Conservation (phyloP, 768 basidiomycete genomes). For the Dacryopinax primogenitus region DNA sequence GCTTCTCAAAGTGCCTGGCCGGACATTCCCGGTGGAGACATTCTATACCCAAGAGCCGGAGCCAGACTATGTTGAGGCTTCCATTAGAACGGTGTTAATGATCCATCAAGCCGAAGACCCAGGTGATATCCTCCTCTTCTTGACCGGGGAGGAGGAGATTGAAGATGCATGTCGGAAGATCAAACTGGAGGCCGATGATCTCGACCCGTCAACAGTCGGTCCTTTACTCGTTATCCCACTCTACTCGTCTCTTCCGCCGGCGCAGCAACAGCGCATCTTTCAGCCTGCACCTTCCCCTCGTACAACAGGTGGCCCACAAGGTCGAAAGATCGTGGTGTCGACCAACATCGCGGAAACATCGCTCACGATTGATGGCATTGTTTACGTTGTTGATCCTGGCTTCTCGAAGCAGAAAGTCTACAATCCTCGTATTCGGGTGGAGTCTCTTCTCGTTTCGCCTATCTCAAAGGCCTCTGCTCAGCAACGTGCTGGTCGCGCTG, state of each 20-base stretch:
- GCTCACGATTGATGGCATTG: slow-evolving; percentile 94
- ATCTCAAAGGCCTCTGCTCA: slow-evolving; percentile 96
- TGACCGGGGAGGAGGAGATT: slow-evolving; percentile 97
- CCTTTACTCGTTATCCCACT: slow-evolving; percentile 83
- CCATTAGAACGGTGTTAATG: slow-evolving; percentile 91
- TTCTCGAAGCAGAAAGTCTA: slow-evolving; percentile 98
- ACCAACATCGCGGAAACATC: slow-evolving; percentile 98
- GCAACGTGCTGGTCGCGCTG: slow-evolving; percentile 91
- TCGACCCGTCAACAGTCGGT: slow-evolving; percentile 66
- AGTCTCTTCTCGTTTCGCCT: slow-evolving; percentile 81
- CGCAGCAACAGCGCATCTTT: slow-evolving; percentile 94
- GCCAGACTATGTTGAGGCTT: slow-evolving; percentile 92
- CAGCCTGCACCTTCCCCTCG: slow-evolving; percentile 65
- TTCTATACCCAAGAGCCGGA: slow-evolving; percentile 89
- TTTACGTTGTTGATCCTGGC: slow-evolving; percentile 97
- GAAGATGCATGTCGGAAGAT: slow-evolving; percentile 93
- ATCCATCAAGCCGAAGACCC: slow-evolving; percentile 91
- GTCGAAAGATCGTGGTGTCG: slow-evolving; percentile 86
- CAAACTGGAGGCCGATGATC: slow-evolving; percentile 76
- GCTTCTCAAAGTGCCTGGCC: slow-evolving; percentile 80
- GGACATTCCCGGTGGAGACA: slow-evolving; percentile 91
- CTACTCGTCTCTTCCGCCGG: slow-evolving; percentile 87
- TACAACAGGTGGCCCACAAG: slow-evolving; percentile 56
- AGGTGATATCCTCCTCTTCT: slow-evolving; percentile 85
- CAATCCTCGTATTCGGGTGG: slow-evolving; percentile 92